A percentile compares a stretch with the other conserved stretches of the same genome.
These are phyloP conservation scores for Fusarium xyrophilum DNA, from an alignment of 2,329 filamentous ascomycete genomes.

Conservation along the genomic window DNA sequence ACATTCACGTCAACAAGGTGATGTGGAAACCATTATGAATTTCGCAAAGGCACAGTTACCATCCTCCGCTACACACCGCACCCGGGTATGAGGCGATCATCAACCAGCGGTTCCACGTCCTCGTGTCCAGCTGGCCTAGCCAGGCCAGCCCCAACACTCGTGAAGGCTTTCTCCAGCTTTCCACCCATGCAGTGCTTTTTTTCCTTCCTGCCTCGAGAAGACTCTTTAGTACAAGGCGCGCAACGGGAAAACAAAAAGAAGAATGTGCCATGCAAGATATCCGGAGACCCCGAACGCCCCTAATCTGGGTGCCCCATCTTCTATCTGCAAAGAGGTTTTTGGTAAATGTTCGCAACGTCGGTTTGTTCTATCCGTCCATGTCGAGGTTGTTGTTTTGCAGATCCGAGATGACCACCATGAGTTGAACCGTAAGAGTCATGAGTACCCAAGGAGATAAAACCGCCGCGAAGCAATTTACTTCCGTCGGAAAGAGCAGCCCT, in stretches of 20 bases:
- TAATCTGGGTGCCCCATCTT: constrained; percentile 71
- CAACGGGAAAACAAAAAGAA: constrained; percentile 57
- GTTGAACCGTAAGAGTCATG: constrained; percentile 59
- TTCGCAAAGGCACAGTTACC: constrained; percentile 65
- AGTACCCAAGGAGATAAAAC: constrained; percentile 57
- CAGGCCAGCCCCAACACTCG: constrained; percentile 57
- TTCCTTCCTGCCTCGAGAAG: constrained; percentile 50
- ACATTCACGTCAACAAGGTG: constrained; percentile 25
- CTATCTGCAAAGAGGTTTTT: constrained; percentile 67
- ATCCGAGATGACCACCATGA: constrained; percentile 64
- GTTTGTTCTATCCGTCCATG: constrained; percentile 58
- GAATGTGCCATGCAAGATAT: constrained; percentile 76
- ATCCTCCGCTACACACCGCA: constrained; percentile 57
- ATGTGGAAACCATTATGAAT: constrained; percentile 64
- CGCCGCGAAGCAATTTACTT: constrained; percentile 77
- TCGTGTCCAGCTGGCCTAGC: constrained; percentile 55
- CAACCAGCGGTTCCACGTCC: constrained; percentile 69
- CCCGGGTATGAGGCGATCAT: constrained; percentile 68
- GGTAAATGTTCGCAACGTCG: constrained; percentile 53
- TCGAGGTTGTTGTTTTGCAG: constrained; percentile 61
- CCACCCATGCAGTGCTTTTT: constrained; percentile 62
- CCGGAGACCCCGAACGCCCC: constrained; percentile 79
- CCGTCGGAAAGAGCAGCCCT: constrained; percentile 99
- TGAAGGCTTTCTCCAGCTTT: constrained; percentile 66
- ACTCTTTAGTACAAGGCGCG: constrained; percentile 56